A percentile compares a stretch with the other conserved stretches of the same genome.
phyloP scores from a whole-genome alignment of 2,329 filamentous ascomycete species.

The Colletotrichum sp. region DNA sequence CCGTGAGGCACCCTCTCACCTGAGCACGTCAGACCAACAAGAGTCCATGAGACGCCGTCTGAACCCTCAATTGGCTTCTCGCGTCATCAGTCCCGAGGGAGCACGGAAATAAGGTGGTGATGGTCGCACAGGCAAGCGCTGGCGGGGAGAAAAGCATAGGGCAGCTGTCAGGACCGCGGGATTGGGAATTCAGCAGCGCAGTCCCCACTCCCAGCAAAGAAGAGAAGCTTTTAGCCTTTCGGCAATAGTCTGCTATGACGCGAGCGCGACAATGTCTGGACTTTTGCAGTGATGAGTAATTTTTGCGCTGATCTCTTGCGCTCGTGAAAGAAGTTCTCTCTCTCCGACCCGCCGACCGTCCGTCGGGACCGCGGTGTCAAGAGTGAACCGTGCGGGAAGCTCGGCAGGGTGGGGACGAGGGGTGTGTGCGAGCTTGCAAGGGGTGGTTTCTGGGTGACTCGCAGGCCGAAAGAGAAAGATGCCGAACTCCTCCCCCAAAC shows the following conservation, averaged over 20 bases:
- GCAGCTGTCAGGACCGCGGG: neutral
- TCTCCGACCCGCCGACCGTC: neutral
- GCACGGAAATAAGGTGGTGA: neutral
- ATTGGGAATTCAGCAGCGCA: neutral
- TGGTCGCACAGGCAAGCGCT: neutral
- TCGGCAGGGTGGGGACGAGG: neutral
- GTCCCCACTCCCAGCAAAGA: neutral
- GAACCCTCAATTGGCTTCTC: neutral
- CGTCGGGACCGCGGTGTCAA: neutral
- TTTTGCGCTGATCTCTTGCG: neutral
- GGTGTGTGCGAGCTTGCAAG: neutral
- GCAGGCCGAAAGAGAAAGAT: neutral
- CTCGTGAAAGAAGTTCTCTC: neutral
- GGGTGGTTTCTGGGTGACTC: neutral
- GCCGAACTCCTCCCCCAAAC: conserved; percentile 7
- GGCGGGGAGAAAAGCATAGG: neutral
- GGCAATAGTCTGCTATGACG: neutral
- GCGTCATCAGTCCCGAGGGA: neutral
- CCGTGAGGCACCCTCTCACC: neutral
- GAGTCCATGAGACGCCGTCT: neutral
- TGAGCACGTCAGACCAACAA: neutral
- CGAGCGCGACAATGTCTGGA: neutral
- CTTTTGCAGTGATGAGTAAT: neutral
- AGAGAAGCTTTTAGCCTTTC: neutral
- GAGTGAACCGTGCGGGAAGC: conserved; percentile 7